Conservation (phyloP, 1,139 yeast species). For the Nakaseomyces kungkrabaensis region DNA sequence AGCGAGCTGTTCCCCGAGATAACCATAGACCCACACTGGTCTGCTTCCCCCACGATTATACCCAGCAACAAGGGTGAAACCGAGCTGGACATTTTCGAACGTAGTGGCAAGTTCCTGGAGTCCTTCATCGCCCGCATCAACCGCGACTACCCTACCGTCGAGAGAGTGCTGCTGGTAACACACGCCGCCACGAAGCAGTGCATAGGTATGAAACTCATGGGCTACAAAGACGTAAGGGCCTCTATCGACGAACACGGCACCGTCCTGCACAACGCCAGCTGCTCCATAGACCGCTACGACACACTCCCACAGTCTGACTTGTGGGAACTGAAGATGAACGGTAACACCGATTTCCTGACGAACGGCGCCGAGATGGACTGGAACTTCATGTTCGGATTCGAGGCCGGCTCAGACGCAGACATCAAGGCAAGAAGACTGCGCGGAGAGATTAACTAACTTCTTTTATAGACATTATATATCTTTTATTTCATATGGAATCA, state of each 20-base stretch:
- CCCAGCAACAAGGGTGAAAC: constrained; percentile 63
- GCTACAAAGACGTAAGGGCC: constrained; percentile 38
- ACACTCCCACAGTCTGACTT: constrained; percentile 27
- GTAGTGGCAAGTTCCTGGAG: constrained; percentile 44
- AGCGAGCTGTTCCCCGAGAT: constrained; percentile 43
- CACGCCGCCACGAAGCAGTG: constrained; percentile 85
- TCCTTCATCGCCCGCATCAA: constrained; percentile 45
- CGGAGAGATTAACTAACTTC: neutral
- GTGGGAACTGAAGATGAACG: constrained; percentile 56
- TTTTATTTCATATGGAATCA: no score
- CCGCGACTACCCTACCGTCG: constrained; percentile 42
- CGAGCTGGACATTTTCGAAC: constrained; percentile 46
- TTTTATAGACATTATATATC: neutral
- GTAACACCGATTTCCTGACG: constrained; percentile 53
- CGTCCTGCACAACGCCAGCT: constrained; percentile 43
- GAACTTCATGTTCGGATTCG: constrained; percentile 53
- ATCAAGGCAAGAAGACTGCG: constrained; percentile 36
- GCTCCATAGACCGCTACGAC: constrained; percentile 50
- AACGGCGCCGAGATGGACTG: constrained; percentile 86
- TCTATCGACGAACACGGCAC: constrained; percentile 41
- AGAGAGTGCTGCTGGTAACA: constrained; percentile 52
- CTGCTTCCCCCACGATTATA: constrained; percentile 34
- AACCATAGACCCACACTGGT: constrained; percentile 34
- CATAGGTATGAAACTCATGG: constrained; percentile 57
- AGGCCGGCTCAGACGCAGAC: constrained; percentile 69